These are phyloP conservation scores for Coniochaeta hoffmannii DNA, from an alignment of 2,329 filamentous ascomycete genomes.

Conservation along the genomic window DNA sequence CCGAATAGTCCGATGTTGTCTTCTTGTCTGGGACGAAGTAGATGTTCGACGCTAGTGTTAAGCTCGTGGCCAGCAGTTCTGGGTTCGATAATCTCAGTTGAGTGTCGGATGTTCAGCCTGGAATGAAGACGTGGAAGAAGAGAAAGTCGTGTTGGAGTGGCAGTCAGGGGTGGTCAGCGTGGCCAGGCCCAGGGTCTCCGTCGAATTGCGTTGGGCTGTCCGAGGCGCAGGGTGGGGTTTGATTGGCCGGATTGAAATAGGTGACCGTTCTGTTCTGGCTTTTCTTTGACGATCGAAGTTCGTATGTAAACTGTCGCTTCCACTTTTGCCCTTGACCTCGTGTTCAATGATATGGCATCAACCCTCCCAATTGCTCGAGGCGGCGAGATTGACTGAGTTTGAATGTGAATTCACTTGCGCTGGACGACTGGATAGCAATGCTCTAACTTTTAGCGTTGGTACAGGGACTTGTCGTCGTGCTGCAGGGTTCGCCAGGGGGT, in stretches of 20 bases:
- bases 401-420: background rate
- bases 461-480: background rate
- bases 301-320: too few species aligned
- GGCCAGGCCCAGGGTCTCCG: background rate
- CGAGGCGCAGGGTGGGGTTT: background rate
- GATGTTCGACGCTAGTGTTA: background rate
- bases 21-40: background rate
- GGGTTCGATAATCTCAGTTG: background rate
- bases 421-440: background rate
- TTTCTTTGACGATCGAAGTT: background rate
- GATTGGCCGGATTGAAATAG: background rate
- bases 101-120: background rate
- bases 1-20: background rate
- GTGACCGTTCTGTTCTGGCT: background rate
- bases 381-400: background rate
- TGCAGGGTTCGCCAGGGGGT: background rate
- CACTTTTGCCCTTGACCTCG: too few species aligned
- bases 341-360: too few species aligned
- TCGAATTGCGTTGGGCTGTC: background rate
- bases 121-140: background rate
- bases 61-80: background rate
- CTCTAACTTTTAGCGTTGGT: background rate
- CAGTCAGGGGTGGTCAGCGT: background rate
- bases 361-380: background rate
- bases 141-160: background rate